Evolutionary conservation across 257 asterid species (phyloP).

Genomic region (Thymus mandschuricus): DNA sequence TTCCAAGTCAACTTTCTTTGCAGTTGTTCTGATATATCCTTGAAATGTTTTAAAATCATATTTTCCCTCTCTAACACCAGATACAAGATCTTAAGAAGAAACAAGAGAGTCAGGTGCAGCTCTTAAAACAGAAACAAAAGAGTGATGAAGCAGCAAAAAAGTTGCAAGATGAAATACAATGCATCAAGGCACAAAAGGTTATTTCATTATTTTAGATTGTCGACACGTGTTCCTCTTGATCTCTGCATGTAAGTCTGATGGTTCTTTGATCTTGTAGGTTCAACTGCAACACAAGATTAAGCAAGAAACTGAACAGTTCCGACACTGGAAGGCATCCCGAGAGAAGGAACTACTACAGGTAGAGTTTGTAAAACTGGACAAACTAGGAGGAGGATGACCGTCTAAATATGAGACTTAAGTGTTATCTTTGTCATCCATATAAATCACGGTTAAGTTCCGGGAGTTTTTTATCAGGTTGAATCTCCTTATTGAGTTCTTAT

Average conservation of each 20-base stretch:
- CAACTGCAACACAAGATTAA: constrained; percentile 94
- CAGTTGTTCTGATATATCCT: constrained; percentile 16
- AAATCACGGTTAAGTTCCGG: not conserved
- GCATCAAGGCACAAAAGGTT: constrained; percentile 97
- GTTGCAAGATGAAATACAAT: constrained; percentile 92
- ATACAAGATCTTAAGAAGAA: constrained; percentile 98
- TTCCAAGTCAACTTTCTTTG: not conserved
- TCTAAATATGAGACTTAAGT: not conserved
- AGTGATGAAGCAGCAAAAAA: constrained; percentile 96
- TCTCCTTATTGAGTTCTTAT: constrained; percentile 12
- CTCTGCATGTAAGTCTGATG: constrained; percentile 20
- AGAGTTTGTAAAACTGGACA: constrained; percentile 15
- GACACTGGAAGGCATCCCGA: constrained; percentile 97
- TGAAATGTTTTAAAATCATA: not conserved
- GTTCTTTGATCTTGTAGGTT: constrained; percentile 55
- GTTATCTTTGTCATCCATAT: not conserved
- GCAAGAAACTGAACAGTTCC: constrained; percentile 97
- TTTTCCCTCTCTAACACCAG: constrained; percentile 42
- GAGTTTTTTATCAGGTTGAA: not conserved
- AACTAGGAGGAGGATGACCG: not conserved
- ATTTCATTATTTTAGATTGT: constrained; percentile 26
- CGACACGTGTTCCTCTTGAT: constrained; percentile 1
- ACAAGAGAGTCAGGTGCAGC: constrained; percentile 94
- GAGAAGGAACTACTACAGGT: constrained; percentile 98
- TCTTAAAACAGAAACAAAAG: constrained; percentile 92